Conservation (phyloP, 495 filamentous ascomycete species). For the Xylaria grammica region DNA sequence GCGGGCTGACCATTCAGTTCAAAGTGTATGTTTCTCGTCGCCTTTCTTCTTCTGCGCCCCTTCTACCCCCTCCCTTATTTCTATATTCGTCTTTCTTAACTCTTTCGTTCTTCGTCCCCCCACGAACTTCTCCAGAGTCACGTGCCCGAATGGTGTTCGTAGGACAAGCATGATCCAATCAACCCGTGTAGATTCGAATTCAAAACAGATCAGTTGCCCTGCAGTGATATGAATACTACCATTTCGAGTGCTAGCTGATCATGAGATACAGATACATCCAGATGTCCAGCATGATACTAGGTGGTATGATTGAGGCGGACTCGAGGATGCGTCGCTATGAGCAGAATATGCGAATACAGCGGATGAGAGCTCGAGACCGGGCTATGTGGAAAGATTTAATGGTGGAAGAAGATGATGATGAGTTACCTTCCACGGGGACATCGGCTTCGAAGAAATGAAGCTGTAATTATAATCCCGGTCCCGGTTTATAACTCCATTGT, state of each 20-base stretch:
- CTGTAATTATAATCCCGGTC: neutral
- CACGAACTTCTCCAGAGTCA: neutral
- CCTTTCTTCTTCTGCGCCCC: conserved; percentile 6
- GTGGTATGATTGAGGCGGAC: conserved; percentile 85
- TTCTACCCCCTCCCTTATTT: neutral
- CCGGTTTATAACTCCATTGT: neutral
- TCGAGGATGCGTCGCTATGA: conserved; percentile 71
- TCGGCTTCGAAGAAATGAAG: conserved; percentile 17
- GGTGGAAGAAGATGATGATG: conserved; percentile 40
- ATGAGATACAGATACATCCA: conserved; percentile 68
- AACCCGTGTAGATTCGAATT: no score
- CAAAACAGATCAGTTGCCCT: neutral
- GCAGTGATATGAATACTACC: neutral
- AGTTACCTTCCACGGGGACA: conserved; percentile 7
- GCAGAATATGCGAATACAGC: conserved; percentile 64
- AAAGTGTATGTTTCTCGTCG: conserved; percentile 72
- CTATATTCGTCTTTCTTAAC: neutral
- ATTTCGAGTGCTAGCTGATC: conserved; percentile 1
- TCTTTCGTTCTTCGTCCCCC: neutral
- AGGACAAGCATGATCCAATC: neutral
- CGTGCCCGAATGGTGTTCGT: neutral
- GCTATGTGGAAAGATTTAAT: conserved; percentile 58
- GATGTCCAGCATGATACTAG: conserved; percentile 85
- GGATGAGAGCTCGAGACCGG: conserved; percentile 64
- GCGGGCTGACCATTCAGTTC: conserved; percentile 84